Percentiles rank a stretch among this genome's conserved stretches.
phyloP scores from a whole-genome alignment of 1,284 basidiomycete species.

The Cutaneotrichosporon cyanovorans region DNA sequence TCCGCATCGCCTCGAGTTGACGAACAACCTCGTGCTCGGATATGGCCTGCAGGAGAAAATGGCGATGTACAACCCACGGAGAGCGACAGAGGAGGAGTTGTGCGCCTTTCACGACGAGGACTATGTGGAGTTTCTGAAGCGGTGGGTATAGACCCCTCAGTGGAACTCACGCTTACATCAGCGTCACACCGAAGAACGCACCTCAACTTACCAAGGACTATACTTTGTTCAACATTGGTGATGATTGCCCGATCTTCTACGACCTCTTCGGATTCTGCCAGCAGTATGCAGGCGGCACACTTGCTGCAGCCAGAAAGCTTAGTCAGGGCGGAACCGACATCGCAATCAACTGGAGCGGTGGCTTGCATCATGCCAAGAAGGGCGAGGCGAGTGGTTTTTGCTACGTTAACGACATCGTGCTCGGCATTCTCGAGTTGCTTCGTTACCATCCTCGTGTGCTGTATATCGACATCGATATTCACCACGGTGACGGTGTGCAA shows the following conservation, averaged over 20 bases:
- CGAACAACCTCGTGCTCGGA: constrained; percentile 90
- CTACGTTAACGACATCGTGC: constrained; percentile 91
- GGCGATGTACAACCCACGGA: constrained; percentile 81
- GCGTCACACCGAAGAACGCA: constrained; percentile 38
- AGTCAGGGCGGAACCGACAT: constrained; percentile 84
- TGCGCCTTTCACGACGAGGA: constrained; percentile 84
- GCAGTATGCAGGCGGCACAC: constrained; percentile 82
- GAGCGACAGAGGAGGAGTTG: constrained; percentile 83
- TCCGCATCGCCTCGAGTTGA: constrained; percentile 86
- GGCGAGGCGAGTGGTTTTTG: constrained; percentile 94
- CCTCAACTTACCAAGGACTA: constrained; percentile 59
- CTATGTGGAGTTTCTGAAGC: constrained; percentile 89
- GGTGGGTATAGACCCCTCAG: constrained; percentile 50
- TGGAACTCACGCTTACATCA: constrained; percentile 21
- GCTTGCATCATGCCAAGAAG: constrained; percentile 90
- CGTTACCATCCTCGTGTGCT: constrained; percentile 82
- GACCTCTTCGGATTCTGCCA: constrained; percentile 88
- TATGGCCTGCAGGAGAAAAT: constrained; percentile 96
- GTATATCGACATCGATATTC: constrained; percentile 96
- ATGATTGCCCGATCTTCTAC: constrained; percentile 88
- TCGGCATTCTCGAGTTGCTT: constrained; percentile 84
- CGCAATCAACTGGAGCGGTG: constrained; percentile 95
- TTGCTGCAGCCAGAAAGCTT: constrained; percentile 82
- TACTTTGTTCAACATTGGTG: constrained; percentile 78
- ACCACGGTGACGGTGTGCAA: constrained; percentile 94